Evolutionary conservation across 495 filamentous ascomycete species (phyloP), one percentile per base, ranked within the genome.

Genomic region (Penicillium paradoxum): DNA sequence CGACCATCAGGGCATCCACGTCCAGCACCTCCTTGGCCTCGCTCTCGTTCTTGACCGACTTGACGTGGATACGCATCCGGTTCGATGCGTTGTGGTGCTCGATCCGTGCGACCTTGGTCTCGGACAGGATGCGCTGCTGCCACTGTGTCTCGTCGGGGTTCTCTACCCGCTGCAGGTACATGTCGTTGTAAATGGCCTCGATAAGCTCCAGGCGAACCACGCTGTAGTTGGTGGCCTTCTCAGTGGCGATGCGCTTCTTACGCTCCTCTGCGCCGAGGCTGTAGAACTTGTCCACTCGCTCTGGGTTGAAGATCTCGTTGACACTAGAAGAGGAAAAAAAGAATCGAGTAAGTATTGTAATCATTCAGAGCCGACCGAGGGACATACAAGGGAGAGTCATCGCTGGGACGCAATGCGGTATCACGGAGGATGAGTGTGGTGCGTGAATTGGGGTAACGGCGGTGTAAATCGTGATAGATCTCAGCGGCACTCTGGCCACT

Each of bases 221-320:
- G 39, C 89, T 85, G 70, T 98, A 98, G 73, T 98, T 98, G 25
- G 92, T 98, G 25, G 78, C 80, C 39, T 82, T 81, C 56, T 91
- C 85, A 18, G 79, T 78, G 4, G 71, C 64, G 39, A 95, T 78
- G 39, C 84, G 75, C 33, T 77, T 72, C 39, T 75, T 68, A 41
- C 91, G 86, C 52, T 84, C 77, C 19, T 80, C 73, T 0, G 81
- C 62, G 2, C 83, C 66, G 37, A 84, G 82, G 44, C 77, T 68
- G 71, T 83, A 96, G 58, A 95, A 78, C 25, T 69, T 72, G 57
- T 95, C 86, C 6, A 95, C 83, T 22, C 83, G 84, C 36, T 84
- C 80, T 3, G 92, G 91, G 67, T 97, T 87, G 76, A 98, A 98
- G 57, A 97, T 86, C 58, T 92, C 91, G 68, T 98, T 98, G 49